Evolutionary conservation across 2,329 filamentous ascomycete genomes (phyloP).

Genomic region (Beauveria australis): DNA sequence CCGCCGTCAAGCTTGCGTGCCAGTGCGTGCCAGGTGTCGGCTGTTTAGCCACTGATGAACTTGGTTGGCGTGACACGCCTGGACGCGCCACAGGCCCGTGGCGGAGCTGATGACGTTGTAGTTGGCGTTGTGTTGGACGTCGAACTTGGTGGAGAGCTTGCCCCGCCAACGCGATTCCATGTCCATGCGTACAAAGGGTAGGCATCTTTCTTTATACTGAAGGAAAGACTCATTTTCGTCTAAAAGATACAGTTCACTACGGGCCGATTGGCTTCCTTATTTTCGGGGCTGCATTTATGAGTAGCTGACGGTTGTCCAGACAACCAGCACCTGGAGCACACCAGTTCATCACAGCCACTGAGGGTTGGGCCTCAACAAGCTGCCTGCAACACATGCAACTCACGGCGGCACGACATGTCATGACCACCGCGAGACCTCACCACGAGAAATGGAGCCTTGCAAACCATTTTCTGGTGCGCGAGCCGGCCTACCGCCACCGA

Average conservation of each 20-base stretch:
- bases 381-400: neutral
- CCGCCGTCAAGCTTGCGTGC: too few relatives aligned
- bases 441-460: neutral
- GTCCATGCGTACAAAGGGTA: neutral
- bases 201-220: neutral
- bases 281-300: too few relatives aligned
- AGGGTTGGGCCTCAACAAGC: neutral
- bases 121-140: too few relatives aligned
- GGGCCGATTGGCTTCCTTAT: too few relatives aligned
- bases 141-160: too few relatives aligned
- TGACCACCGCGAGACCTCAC: neutral
- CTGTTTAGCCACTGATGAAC: too few relatives aligned
- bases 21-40: too few relatives aligned
- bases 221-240: neutral
- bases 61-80: too few relatives aligned
- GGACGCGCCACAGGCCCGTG: too few relatives aligned
- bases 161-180: neutral
- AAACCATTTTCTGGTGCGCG: neutral
- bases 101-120: too few relatives aligned
- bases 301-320: neutral
- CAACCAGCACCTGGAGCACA: neutral
- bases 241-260: neutral
- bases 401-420: neutral
- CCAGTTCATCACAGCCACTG: neutral
- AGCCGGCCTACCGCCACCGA: neutral